Base-by-base conservation (phyloP, 2,329 filamentous ascomycete genomes). In the Sporothrix pallida region DNA sequence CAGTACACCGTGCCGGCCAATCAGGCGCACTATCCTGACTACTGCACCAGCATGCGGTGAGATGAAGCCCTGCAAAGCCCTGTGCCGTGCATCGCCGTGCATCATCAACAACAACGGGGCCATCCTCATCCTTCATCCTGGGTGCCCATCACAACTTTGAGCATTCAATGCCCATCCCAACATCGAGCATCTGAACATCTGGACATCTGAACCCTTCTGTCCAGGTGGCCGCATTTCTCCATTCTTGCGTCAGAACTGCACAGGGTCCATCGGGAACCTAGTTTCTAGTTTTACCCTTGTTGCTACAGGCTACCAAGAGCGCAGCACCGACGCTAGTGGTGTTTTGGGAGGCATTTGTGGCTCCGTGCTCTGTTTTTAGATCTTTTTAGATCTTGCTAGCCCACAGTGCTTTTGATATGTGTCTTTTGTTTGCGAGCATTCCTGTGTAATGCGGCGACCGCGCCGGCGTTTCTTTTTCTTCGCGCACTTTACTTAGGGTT, bases 281-380 rank as follows among this genome's bases (percentile, higher is more conserved):
- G 4, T 37, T 37, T 37, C 31, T 37, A 37, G 31, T 37, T 37
- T 37, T 44, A 44, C n/a, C 26, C 67, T 23, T 56, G 68, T 70
- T 70, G 68, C 52, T 70, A 70, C 68, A 70, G 68, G 68, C 37
- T 58, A 70, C 68, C 48, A 10, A n/a, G 37, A 48, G 37, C 23
- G 26, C 46, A 54, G 65, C 48, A 17, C 65, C 10, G 65, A 31
- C 46, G 48, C 65, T 69, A 69, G 65, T 52, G 65, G 12, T 44
- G 5, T 13, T 48, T 48, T 65, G 23, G 9, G 62, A 48, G 42
- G 42, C 9, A 23, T 46, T 46, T 67, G 62, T 67, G 62, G 62
- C n/a, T 48, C 46, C 46, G 4, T 52, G 44, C 44, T 23, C 23
- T 68, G 65, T 68, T 68, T 68, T 68, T 68, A 68, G 65, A 68